A percentile compares a stretch with the other conserved stretches of the same genome.
phyloP scores from a whole-genome alignment of 176 grass and related monocot genomes.

The Cymbopogon citratus region DNA sequence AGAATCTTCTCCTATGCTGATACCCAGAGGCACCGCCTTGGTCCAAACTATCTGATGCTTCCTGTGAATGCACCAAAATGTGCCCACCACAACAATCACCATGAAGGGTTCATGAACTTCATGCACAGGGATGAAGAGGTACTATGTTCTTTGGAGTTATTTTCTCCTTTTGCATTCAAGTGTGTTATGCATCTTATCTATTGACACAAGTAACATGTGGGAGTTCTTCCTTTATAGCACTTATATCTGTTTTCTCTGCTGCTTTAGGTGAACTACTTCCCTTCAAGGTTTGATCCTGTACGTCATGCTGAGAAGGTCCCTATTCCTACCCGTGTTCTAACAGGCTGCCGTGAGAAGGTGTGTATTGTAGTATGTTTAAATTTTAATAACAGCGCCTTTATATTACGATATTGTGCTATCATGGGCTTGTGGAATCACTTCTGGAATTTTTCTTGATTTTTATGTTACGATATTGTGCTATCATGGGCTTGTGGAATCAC shows the following conservation, averaged over 20 bases:
- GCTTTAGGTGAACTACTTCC: constrained; percentile 84
- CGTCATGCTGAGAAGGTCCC: constrained; percentile 67
- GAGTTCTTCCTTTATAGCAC: background rate
- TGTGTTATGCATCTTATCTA: too few relatives aligned
- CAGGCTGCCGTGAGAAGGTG: constrained; percentile 70
- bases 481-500: background rate
- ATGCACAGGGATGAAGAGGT: constrained; percentile 96
- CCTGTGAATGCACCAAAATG: constrained; percentile 83
- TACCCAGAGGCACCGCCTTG: constrained; percentile 82
- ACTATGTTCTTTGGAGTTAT: background rate
- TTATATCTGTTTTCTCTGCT: constrained; percentile 15
- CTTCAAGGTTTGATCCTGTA: constrained; percentile 65
- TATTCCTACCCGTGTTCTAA: constrained; percentile 52
- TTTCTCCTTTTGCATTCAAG: background rate
- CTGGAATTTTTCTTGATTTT: too few relatives aligned
- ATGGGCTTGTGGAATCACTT: background rate
- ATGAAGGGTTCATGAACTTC: constrained; percentile 86
- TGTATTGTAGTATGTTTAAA: background rate
- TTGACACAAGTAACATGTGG: background rate
- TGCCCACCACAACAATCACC: constrained; percentile 82
- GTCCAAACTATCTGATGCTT: constrained; percentile 83
- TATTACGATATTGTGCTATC: background rate
- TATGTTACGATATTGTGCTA: background rate
- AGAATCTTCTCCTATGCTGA: constrained; percentile 86
- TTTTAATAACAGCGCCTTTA: background rate